Percentiles rank a stretch among this genome's conserved stretches.
These are phyloP conservation scores for Colletotrichum agaves DNA, from an alignment of 2,329 filamentous ascomycete genomes.

Conservation along the genomic window DNA sequence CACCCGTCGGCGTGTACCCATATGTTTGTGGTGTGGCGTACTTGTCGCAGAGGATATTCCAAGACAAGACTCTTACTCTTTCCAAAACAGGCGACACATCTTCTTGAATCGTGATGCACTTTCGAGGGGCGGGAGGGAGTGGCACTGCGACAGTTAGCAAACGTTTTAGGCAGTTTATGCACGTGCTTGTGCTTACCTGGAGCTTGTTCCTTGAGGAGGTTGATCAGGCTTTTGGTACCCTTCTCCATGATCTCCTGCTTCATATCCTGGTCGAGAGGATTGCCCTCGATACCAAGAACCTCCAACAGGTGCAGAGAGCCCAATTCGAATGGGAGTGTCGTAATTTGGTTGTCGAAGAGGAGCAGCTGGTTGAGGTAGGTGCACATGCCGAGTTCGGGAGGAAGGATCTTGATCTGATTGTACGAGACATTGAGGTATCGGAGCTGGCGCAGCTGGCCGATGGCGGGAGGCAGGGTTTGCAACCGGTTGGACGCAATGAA, in stretches of 20 bases:
- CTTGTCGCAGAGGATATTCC: conserved; percentile 96
- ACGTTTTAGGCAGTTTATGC: not conserved
- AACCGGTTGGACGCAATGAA: conserved; percentile 96
- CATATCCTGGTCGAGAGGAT: conserved; percentile 79
- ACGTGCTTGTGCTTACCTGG: conserved; percentile 75
- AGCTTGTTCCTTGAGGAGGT: conserved; percentile 83
- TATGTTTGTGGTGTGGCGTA: conserved; percentile 88
- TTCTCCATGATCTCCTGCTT: conserved; percentile 88
- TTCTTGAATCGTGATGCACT: conserved; percentile 81
- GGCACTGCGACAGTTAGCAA: conserved; percentile 67
- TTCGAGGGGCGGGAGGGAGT: conserved; percentile 78
- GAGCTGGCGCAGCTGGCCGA: conserved; percentile 85
- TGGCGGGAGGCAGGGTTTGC: conserved; percentile 78
- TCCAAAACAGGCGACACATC: conserved; percentile 70
- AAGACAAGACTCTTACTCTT: conserved; percentile 86
- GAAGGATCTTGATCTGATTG: conserved; percentile 85
- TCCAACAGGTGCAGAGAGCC: conserved; percentile 91
- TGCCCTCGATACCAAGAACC: conserved; percentile 90
- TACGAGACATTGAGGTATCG: conserved; percentile 87
- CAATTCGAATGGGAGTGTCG: conserved; percentile 83
- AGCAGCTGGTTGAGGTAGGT: conserved; percentile 88
- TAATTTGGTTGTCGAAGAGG: conserved; percentile 91
- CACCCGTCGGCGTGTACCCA: conserved; percentile 87
- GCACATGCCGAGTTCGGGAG: conserved; percentile 95
- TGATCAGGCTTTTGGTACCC: conserved; percentile 87